Percentiles rank a stretch among this genome's conserved stretches.
These are phyloP conservation scores for Phoma herbarum DNA, from an alignment of 2,329 filamentous ascomycete species.

Conservation along the genomic window DNA sequence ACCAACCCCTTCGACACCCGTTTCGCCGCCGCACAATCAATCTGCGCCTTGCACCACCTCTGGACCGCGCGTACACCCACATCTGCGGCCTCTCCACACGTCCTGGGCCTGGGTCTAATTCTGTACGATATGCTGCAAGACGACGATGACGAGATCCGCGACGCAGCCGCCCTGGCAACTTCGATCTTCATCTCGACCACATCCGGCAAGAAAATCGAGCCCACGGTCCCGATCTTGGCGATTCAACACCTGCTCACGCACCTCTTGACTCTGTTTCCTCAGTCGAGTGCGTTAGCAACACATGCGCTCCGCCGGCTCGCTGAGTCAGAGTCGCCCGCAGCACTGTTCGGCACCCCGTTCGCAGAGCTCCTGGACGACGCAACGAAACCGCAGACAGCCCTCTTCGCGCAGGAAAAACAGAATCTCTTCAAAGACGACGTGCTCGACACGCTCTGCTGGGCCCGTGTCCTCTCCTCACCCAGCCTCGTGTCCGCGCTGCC, in stretches of 20 bases:
- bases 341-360: conserved; percentile 24
- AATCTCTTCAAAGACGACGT: conserved; percentile 92
- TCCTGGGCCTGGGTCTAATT: conserved; percentile 56
- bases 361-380: conserved; percentile 39
- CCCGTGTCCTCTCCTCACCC: conserved; percentile 58
- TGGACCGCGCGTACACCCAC: conserved; percentile 13
- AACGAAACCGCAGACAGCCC: conserved; percentile 64
- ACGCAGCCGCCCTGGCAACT: conserved; percentile 65
- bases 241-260: conserved; percentile 51
- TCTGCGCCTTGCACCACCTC: conserved; percentile 56
- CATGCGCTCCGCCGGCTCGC: conserved; percentile 52
- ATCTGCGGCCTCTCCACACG: conserved; percentile 16
- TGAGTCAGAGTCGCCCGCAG: background rate
- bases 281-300: conserved; percentile 45
- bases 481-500: conserved; percentile 29
- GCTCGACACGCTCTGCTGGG: conserved; percentile 76
- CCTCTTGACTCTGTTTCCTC: conserved; percentile 46
- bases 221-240: conserved; percentile 60
- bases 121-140: conserved; percentile 66
- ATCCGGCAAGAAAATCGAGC: conserved; percentile 29
- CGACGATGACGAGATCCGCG: conserved; percentile 89
- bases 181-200: conserved; percentile 55
- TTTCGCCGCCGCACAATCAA: conserved; percentile 65
- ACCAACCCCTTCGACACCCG: conserved; percentile 69
- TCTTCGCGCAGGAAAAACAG: conserved; percentile 91